These are phyloP conservation scores for Metrosideros polymorpha DNA, from an alignment of 441 rosid genomes.

Conservation along the genomic window DNA sequence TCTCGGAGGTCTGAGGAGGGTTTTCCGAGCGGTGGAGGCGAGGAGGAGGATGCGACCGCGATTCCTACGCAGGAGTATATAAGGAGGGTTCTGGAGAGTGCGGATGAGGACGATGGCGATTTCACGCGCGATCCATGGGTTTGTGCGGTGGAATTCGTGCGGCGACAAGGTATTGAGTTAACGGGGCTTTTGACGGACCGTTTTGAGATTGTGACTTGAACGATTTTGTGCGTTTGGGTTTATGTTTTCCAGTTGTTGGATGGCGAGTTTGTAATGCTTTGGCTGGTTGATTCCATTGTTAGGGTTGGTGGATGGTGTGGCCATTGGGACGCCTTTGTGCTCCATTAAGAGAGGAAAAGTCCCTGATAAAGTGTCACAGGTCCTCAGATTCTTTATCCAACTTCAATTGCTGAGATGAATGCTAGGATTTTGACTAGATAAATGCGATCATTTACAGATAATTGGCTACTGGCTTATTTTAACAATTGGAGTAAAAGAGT, in stretches of 20 bases:
- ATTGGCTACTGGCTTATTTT: no score
- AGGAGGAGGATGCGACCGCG: constrained; percentile 8
- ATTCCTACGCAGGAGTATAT: constrained; percentile 70
- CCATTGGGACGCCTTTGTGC: constrained; percentile 62
- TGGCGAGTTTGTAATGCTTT: not conserved
- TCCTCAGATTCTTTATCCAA: constrained; percentile 1
- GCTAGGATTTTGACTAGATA: not conserved
- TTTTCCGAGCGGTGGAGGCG: not conserved
- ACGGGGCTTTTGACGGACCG: not conserved
- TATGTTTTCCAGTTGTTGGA: not conserved
- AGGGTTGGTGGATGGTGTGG: constrained; percentile 41
- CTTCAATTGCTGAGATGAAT: not conserved
- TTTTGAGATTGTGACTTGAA: not conserved
- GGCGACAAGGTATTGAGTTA: constrained; percentile 33
- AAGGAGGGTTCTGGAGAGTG: constrained; percentile 52
- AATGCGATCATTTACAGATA: not conserved
- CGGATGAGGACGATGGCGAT: constrained; percentile 37
- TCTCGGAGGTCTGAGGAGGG: constrained; percentile 4
- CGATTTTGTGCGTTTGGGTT: not conserved
- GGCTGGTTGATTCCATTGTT: not conserved
- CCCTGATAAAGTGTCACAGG: constrained; percentile 51
- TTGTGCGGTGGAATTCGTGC: constrained; percentile 47
- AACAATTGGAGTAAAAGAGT: no score
- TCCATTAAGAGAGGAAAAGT: constrained; percentile 29
- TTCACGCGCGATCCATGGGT: constrained; percentile 58